Conservation (phyloP, 2,329 filamentous ascomycete species). For the Tolypocladium sp. region DNA sequence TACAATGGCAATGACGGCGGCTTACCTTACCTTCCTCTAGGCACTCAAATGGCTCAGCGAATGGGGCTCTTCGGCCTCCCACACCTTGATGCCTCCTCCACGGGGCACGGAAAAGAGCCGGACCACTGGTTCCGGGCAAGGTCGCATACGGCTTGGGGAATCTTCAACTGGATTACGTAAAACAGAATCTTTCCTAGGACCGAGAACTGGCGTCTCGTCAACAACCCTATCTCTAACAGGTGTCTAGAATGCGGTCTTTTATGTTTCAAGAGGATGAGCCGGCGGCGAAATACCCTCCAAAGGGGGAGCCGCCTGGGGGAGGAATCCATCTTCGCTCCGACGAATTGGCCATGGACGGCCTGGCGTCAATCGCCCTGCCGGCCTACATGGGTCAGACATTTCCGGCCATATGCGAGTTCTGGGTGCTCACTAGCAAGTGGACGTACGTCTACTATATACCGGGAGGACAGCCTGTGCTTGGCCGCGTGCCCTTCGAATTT, state of each 20-base stretch:
- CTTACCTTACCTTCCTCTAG: neutral
- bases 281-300: neutral
- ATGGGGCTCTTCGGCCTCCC: neutral
- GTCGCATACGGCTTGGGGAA: neutral
- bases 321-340: too few relatives aligned
- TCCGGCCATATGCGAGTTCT: neutral
- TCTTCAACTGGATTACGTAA: neutral
- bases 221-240: neutral
- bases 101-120: neutral
- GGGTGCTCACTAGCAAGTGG: neutral
- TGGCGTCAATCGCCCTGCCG: neutral
- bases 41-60: neutral
- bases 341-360: too few relatives aligned
- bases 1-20: neutral
- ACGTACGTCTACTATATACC: neutral
- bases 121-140: neutral
- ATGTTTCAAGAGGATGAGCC: neutral
- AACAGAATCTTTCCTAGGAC: too few relatives aligned
- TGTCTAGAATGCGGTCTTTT: neutral
- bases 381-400: neutral
- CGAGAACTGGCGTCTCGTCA: neutral
- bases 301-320: neutral
- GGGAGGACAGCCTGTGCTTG: neutral
- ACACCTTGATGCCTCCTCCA: neutral
- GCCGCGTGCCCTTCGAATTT: neutral